Base-by-base conservation (phyloP, 169 alveolate species). In the Eimeria tenella region DNA sequence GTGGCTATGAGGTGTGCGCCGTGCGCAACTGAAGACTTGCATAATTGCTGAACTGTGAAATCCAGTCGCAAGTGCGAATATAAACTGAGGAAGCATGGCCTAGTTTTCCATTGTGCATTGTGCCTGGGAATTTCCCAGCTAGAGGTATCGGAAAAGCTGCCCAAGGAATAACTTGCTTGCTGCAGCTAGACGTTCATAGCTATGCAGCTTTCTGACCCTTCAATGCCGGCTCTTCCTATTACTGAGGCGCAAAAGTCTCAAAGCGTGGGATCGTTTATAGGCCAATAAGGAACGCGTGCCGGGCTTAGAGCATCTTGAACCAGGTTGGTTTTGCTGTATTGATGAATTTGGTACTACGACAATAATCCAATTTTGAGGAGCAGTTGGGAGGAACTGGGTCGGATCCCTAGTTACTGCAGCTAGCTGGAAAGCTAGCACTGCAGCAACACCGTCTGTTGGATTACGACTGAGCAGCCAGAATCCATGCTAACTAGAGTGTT, bases 71-170 rank as follows among this genome's bases (percentile, higher is more conserved):
- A 96, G 98, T 97, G 96, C 97, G 97, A 97, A 96, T 96, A 96
- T 98, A 96, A 96, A 97, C 98, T 96, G 98, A 93, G 98, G 96
- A 97, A 97, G 98, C 98, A 96, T 97, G 98, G 98, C 98, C 98
- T 97, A 96, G 56, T 75, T 74, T 55, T 73, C 94, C 88, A 71
- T 71, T 73, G 56, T 74, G 79, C 88, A 71, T 71, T 73, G 56
- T 74, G 79, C 55, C 94, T 88, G 94, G 23, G 87, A 73, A 88
- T 4, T 11, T 19, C 53, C 53, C 89, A 55, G 89, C 74, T 81
- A 55, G 53, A 21, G 89, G 89, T 81, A 53, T 81, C 89, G 52
- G 89, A 55, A 21, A 77, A 55, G 89, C 53, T 81, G 42, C 55
- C 73, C 6, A 0, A 81, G 70, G 86, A 92, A 79, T 79, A 52